phyloP scores from a whole-genome alignment of 345 rosid species.

The Odontarrhena argentea region DNA sequence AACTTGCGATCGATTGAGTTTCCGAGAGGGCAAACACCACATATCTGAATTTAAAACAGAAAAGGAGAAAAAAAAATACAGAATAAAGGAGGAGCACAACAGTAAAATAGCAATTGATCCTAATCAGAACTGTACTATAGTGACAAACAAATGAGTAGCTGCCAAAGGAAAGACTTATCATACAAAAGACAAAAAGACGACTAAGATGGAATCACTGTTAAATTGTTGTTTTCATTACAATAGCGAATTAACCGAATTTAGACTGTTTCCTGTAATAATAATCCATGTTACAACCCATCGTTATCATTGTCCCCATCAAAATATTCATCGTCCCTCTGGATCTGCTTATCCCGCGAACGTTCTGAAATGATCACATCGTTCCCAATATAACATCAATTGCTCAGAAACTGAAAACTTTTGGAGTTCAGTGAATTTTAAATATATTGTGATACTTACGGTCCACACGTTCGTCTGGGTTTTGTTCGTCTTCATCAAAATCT shows the following conservation, averaged over 20 bases:
- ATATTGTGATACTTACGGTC: slow-evolving; percentile 62
- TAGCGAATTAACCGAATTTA: not conserved
- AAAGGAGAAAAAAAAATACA: too few species aligned
- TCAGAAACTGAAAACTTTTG: not conserved
- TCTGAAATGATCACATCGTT: slow-evolving; percentile 49
- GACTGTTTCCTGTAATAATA: slow-evolving; percentile 4
- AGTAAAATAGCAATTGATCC: too few species aligned
- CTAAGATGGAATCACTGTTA: not conserved
- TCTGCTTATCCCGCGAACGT: slow-evolving; percentile 84
- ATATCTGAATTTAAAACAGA: too few species aligned
- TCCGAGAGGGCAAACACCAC: too few species aligned
- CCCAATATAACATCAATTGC: not conserved
- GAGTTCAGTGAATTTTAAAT: not conserved
- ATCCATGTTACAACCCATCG: slow-evolving; percentile 54
- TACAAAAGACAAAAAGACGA: not conserved
- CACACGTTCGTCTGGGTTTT: slow-evolving; percentile 80
- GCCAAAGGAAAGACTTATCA: not conserved
- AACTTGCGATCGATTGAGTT: too few species aligned
- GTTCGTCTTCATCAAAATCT: slow-evolving; percentile 89
- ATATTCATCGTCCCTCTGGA: slow-evolving; percentile 89
- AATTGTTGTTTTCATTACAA: slow-evolving; percentile 15
- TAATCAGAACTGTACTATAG: too few species aligned
- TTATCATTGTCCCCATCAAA: slow-evolving; percentile 87
- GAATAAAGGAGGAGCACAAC: too few species aligned
- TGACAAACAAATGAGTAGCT: too few species aligned